Conservation (phyloP, 208 protist genomes). For the Trypanosoma brucei region DNA sequence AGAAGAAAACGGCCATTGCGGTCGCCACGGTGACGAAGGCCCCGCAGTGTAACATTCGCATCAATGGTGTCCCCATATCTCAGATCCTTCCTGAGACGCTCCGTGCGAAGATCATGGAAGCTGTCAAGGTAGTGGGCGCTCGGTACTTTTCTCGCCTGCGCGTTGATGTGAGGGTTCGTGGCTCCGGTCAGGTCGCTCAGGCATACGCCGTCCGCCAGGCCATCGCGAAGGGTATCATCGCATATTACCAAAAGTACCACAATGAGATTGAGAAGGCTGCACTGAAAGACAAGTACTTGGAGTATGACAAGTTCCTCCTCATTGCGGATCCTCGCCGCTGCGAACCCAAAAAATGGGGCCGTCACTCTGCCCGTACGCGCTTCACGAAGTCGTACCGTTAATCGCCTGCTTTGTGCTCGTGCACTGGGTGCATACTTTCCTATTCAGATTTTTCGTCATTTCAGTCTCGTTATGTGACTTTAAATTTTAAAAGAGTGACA, state of each 20-base stretch:
- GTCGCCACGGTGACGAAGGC: slow-evolving; percentile 96
- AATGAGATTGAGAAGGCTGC: slow-evolving; percentile 95
- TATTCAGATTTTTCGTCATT: not conserved
- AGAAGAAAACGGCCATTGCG: slow-evolving; percentile 99
- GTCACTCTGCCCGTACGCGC: slow-evolving; percentile 97
- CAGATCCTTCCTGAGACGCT: slow-evolving; percentile 97
- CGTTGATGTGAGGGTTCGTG: slow-evolving; percentile 96
- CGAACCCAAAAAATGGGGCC: slow-evolving; percentile 99
- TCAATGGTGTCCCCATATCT: slow-evolving; percentile 98
- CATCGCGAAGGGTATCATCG: slow-evolving; percentile 98
- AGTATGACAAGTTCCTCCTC: slow-evolving; percentile 98
- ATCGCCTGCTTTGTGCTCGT: not conserved
- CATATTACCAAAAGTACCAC: slow-evolving; percentile 99
- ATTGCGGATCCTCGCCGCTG: slow-evolving; percentile 99
- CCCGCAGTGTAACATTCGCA: slow-evolving; percentile 95
- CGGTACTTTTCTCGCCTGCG: slow-evolving; percentile 94
- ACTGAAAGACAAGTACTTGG: slow-evolving; percentile 96
- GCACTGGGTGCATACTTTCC: not conserved
- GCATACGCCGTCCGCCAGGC: slow-evolving; percentile 99
- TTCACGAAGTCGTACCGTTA: slow-evolving; percentile 91
- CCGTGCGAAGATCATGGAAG: slow-evolving; percentile 97
- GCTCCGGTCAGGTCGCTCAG: slow-evolving; percentile 98
- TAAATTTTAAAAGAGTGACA: too few relatives aligned
- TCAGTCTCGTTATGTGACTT: too few relatives aligned
- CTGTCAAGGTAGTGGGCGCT: slow-evolving; percentile 95